A percentile compares a stretch with the other conserved stretches of the same genome.
Evolutionary conservation across 805 yeast species (phyloP).

Genomic region (Metschnikowia lachancei): DNA sequence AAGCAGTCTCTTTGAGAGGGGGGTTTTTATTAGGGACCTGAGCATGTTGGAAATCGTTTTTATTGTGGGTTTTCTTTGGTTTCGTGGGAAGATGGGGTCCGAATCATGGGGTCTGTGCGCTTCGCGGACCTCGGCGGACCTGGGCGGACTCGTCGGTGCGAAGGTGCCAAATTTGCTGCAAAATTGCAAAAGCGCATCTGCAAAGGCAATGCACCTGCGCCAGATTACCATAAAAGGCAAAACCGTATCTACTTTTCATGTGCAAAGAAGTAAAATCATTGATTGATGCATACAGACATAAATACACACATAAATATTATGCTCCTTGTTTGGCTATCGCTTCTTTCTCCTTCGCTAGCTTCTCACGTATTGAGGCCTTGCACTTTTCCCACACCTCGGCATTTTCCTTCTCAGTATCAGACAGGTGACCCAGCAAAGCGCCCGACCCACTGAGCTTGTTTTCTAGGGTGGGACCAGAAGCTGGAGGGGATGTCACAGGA

Average conservation of each 20-base stretch:
- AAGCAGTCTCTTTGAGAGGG: not conserved
- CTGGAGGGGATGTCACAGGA: slow-evolving; percentile 23
- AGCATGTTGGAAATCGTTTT: not conserved
- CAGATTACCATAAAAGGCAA: not conserved
- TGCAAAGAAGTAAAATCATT: not conserved
- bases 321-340: slow-evolving; percentile 1
- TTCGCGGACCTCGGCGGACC: not conserved
- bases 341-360: slow-evolving; percentile 22
- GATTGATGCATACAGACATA: not conserved
- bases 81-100: not conserved
- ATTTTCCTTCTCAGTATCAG: slow-evolving; percentile 5
- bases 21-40: slow-evolving; percentile 1
- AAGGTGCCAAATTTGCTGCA: no score
- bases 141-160: no score
- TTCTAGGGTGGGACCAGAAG: not conserved
- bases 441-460: not conserved
- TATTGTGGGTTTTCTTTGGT: not conserved
- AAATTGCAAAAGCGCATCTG: no score
- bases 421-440: slow-evolving; percentile 7
- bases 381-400: slow-evolving; percentile 31
- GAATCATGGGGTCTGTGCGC: not conserved
- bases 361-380: slow-evolving; percentile 26
- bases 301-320: no score
- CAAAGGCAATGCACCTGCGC: not conserved
- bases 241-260: not conserved